Evolutionary conservation across 352 stramenopile species (phyloP).

Genomic region (Pythium angustatum): DNA sequence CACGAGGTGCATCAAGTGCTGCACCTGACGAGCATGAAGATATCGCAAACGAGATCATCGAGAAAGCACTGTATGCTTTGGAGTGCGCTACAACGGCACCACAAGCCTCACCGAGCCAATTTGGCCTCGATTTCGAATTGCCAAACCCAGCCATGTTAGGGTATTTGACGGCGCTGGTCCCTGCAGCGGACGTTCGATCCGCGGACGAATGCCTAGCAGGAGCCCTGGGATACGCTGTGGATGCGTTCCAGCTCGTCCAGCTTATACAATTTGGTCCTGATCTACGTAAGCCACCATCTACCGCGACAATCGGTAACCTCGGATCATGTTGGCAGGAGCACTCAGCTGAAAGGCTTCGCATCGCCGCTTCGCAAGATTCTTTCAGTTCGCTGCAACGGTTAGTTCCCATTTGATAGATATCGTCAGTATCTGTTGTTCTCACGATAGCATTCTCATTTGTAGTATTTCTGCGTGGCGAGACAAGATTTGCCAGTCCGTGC

Average conservation of each 20-base stretch:
- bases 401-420: neutral
- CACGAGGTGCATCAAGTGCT: neutral
- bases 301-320: slow-evolving; percentile 3
- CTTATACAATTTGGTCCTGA: neutral
- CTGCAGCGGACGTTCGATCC: slow-evolving; percentile 7
- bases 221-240: neutral
- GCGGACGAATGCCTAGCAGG: slow-evolving; percentile 3
- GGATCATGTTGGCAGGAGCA: slow-evolving; percentile 5
- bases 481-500: neutral
- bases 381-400: neutral
- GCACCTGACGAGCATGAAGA: neutral
- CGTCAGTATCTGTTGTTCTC: neutral
- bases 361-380: neutral
- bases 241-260: slow-evolving; percentile 14
- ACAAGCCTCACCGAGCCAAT: no score
- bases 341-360: neutral
- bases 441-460: neutral
- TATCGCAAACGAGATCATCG: slow-evolving; percentile 7
- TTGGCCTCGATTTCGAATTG: no score
- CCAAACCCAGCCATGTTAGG: neutral
- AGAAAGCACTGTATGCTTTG: slow-evolving; percentile 16
- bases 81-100: neutral
- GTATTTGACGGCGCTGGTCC: slow-evolving; percentile 15
- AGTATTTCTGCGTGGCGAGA: neutral
- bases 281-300: neutral